These are phyloP conservation scores for Lactifluus pinguis DNA, from an alignment of 768 basidiomycete species.

Conservation along the genomic window DNA sequence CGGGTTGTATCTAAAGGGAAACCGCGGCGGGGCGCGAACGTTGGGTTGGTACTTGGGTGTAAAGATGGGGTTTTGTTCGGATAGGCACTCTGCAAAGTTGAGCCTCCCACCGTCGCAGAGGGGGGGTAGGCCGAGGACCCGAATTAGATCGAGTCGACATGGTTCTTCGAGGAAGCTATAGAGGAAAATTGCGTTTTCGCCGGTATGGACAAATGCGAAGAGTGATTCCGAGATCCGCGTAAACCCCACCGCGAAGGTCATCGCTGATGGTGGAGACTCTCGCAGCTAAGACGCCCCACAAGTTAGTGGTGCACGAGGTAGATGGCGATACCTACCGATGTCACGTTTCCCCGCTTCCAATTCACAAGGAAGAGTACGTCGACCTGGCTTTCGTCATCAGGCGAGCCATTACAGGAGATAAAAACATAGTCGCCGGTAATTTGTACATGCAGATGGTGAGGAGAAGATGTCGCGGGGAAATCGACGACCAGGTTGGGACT, in stretches of 20 bases:
- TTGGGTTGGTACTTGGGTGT: neutral
- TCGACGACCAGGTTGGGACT: neutral
- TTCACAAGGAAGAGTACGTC: constrained; percentile 1
- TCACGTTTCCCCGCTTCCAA: constrained; percentile 1
- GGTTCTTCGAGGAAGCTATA: neutral
- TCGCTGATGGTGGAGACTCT: neutral
- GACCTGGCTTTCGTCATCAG: neutral
- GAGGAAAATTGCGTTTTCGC: constrained; percentile 2
- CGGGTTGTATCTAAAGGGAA: neutral
- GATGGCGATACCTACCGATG: neutral
- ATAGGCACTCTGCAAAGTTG: neutral
- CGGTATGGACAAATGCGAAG: neutral
- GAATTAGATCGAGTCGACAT: neutral
- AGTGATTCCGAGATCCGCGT: neutral
- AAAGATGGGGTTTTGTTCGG: constrained; percentile 2
- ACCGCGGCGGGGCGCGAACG: neutral
- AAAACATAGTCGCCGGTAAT: neutral
- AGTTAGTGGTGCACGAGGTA: neutral
- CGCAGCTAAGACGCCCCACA: neutral
- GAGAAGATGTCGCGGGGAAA: neutral
- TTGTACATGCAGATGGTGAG: constrained; percentile 3
- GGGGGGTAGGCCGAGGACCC: neutral
- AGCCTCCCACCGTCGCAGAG: constrained; percentile 6
- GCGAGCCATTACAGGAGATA: constrained; percentile 3
- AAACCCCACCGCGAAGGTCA: constrained; percentile 1